A percentile compares a stretch with the other conserved stretches of the same genome.
phyloP scores from a whole-genome alignment of 768 basidiomycete genomes.

The Lactarius quietus region DNA sequence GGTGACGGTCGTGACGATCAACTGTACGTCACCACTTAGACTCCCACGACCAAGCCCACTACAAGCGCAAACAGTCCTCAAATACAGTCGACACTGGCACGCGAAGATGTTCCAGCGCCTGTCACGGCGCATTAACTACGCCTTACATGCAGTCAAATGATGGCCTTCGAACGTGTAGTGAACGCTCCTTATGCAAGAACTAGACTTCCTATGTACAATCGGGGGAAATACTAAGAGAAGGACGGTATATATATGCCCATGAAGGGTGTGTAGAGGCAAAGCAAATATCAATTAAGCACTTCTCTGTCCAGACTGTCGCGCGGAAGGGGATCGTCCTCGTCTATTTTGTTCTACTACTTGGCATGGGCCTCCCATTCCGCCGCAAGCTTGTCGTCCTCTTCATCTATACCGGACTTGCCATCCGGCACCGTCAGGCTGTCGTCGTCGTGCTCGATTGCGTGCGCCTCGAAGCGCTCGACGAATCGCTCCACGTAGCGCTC shows the following conservation, averaged over 20 bases:
- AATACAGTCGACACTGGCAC: too few species aligned
- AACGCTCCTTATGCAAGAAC: not conserved
- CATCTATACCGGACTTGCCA: not conserved
- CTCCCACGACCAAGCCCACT: too few species aligned
- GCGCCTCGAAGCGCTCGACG: conserved; percentile 26
- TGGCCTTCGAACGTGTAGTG: too few species aligned
- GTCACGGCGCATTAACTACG: too few species aligned
- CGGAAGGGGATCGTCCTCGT: not conserved
- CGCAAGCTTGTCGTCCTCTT: not conserved
- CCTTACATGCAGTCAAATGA: too few species aligned
- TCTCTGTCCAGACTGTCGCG: not conserved
- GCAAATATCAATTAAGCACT: not conserved
- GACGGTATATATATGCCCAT: not conserved
- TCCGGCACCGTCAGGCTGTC: conserved; percentile 8
- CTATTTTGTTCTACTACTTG: not conserved
- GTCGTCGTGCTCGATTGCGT: conserved; percentile 22
- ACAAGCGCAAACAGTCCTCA: too few species aligned
- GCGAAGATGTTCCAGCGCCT: too few species aligned
- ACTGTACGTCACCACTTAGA: too few species aligned
- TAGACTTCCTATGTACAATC: not conserved
- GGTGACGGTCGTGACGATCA: too few species aligned
- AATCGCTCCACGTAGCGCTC: conserved; percentile 23
- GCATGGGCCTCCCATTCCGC: conserved; percentile 6
- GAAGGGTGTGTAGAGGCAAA: not conserved
- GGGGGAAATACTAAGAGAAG: not conserved